phyloP scores from a whole-genome alignment of 2,329 filamentous ascomycete genomes.

The Geosmithia flava region DNA sequence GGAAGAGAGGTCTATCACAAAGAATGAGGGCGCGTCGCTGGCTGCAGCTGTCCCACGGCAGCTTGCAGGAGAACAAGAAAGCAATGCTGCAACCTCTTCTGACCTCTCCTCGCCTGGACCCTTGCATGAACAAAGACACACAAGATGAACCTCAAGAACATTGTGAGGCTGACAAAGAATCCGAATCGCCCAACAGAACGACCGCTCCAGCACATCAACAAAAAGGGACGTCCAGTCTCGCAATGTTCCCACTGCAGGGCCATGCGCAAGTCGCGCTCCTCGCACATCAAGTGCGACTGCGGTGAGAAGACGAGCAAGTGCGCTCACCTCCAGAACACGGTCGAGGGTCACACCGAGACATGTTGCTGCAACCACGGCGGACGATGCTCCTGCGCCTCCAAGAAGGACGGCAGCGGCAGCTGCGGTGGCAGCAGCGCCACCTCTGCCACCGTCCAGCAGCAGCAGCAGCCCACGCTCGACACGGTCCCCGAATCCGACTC shows the following conservation, averaged over 20 bases:
- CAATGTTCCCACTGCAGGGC: constrained; percentile 96
- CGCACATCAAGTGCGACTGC: constrained; percentile 94
- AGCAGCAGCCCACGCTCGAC: constrained; percentile 30
- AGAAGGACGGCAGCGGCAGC: constrained; percentile 35
- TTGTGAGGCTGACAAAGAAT: background rate
- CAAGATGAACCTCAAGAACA: background rate
- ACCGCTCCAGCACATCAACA: constrained; percentile 86
- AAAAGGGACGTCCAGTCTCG: constrained; percentile 92
- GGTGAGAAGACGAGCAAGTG: constrained; percentile 78
- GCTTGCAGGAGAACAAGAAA: no score
- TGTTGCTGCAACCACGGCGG: constrained; percentile 61
- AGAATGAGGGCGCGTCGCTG: no score
- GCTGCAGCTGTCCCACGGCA: no score
- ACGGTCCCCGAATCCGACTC: constrained; percentile 53
- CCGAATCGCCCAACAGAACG: constrained; percentile 49
- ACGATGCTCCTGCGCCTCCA: constrained; percentile 51
- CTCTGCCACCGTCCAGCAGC: constrained; percentile 11
- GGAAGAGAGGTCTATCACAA: no score
- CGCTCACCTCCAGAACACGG: constrained; percentile 42
- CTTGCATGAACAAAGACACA: background rate
- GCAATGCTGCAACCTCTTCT: no score
- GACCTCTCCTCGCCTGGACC: no score
- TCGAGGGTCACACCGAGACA: constrained; percentile 50
- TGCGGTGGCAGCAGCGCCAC: background rate
- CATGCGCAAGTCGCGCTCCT: constrained; percentile 89